Base-by-base conservation (phyloP, 306 rosid genomes). In the Rosa chinensis region DNA sequence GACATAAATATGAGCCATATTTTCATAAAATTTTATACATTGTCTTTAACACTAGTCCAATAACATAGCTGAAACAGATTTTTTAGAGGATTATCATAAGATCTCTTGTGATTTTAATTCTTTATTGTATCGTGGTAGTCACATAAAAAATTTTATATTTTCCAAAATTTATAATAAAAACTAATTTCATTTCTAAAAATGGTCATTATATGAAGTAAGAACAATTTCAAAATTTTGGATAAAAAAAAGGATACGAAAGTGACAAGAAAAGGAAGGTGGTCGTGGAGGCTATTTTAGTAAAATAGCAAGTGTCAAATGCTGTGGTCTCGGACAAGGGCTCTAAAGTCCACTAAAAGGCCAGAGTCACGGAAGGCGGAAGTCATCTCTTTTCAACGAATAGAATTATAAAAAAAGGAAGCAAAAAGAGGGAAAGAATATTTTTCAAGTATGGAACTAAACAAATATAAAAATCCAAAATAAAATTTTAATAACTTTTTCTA, bases 321-420 rank as follows among this genome's bases (percentile, higher is more conserved):
- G 45, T 23, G 81, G 86, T 82, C 81, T 86, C 81, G 48, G 90
- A 81, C 91, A 84, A 78, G 66, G 66, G 83, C 61, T 39, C 79
- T 52, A 70, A 82, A 80, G 76, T 73, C 86, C 78, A 76, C 85
- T 80, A 25, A 25, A 1, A 17, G 20, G 43, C 70, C 32, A n/a
- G 25, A 5, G 70, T 64, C 88, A 82, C 75, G 68, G 72, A n/a
- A n/a, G n/a, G n/a, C n/a, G n/a, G n/a, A 12, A 14, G 69, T 64
- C 71, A 53, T 73, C 70, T 1, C 47, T 49, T 49, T 72, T 77
- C 75, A 63, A 71, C 78, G n/a, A 16, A 48, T n/a, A 10, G 50
- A 59, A 6, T 40, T 58, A 12, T 8, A 74, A 14, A 58, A 58
- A 32, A 17, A 10, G 67, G 39, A 11, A 1, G 11, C 12, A 56